phyloP scores from a whole-genome alignment of 495 filamentous ascomycete genomes.

The Aspergillus homomorphus region DNA sequence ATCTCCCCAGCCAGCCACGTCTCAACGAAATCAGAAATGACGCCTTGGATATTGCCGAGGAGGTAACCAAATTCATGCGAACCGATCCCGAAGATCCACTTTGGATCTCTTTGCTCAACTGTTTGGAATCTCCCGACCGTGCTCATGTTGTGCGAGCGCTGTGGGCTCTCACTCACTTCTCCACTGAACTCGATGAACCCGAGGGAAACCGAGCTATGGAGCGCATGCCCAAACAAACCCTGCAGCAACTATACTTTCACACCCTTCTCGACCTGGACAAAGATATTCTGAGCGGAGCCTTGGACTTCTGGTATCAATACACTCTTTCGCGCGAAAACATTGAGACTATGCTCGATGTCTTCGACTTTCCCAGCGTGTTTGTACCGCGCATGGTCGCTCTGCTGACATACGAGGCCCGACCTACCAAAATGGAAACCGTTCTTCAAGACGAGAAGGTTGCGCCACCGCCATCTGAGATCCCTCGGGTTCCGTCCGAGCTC shows the following conservation, averaged over 20 bases:
- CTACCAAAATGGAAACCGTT: slow-evolving; percentile 39
- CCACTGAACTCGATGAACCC: slow-evolving; percentile 73
- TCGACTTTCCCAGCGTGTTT: slow-evolving; percentile 61
- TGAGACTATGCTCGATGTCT: slow-evolving; percentile 58
- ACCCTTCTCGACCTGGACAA: slow-evolving; percentile 81
- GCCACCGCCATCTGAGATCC: slow-evolving; percentile 60
- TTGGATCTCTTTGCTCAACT: slow-evolving; percentile 69
- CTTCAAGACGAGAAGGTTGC: slow-evolving; percentile 46
- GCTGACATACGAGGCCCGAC: slow-evolving; percentile 61
- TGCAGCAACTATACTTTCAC: slow-evolving; percentile 73
- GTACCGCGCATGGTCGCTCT: slow-evolving; percentile 75
- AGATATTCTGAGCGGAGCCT: slow-evolving; percentile 77
- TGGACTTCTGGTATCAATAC: slow-evolving; percentile 96
- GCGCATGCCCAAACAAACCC: slow-evolving; percentile 59
- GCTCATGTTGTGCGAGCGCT: slow-evolving; percentile 83
- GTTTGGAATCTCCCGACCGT: slow-evolving; percentile 71
- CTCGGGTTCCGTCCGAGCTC: slow-evolving; percentile 69
- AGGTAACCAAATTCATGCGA: slow-evolving; percentile 74
- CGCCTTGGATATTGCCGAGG: slow-evolving; percentile 88
- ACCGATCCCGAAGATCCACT: slow-evolving; percentile 71
- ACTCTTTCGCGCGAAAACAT: slow-evolving; percentile 85
- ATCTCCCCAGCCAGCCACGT: slow-evolving; percentile 69
- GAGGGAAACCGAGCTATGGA: slow-evolving; percentile 63
- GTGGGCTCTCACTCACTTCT: slow-evolving; percentile 81
- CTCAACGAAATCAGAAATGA: slow-evolving; percentile 87